Evolutionary conservation across 1,284 basidiomycete genomes (phyloP), one percentile per base, ranked within the genome.

Genomic region (Singerocomus inundabilis): DNA sequence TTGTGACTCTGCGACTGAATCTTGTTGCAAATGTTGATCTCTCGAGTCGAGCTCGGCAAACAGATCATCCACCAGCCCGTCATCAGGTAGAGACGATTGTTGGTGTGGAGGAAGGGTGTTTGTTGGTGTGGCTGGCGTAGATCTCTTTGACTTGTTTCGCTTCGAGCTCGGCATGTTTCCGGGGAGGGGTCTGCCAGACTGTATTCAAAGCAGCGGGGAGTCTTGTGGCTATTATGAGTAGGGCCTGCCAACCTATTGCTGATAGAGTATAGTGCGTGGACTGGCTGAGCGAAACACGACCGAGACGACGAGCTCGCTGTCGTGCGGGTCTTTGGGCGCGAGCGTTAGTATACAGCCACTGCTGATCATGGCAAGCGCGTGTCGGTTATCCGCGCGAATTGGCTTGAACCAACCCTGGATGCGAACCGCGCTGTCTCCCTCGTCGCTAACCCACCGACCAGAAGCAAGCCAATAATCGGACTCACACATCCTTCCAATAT

Each of bases 1-100:
- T 40, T 73, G 73, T 48, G 81, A 61, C 15, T 82, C 70, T 29
- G 67, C 59, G 5, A 76, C 78, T 13, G 83, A 75, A 61, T 82
- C 77, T 34, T 66, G 64, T 58, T 78, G 75, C 1, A 77, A 72
- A 34, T 71, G 66, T 42, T 72, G 59, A 59, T 88, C 76, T 56
- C 73, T 71, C 2, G 80, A 80, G 60, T 89, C 85, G 35, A 92
- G 80, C 61, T 88, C 83, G 4, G 82, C 77, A 44, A 91, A 64
- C 2, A 92, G 77, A 58, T 89, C 83, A 54, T 88, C 78, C 73
- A 90, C 74, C 46, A 91, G 72, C 5, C 76, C 77, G 26, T 80
- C 79, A 53, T 85, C 77, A 1, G 21, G 57, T 48, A 21, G 54
- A 55, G 34, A 34, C 10, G 30, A 12, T 31, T 4, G 21, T 21